Conservation (phyloP, 331 rosid species). For the Quercus tomentella region DNA sequence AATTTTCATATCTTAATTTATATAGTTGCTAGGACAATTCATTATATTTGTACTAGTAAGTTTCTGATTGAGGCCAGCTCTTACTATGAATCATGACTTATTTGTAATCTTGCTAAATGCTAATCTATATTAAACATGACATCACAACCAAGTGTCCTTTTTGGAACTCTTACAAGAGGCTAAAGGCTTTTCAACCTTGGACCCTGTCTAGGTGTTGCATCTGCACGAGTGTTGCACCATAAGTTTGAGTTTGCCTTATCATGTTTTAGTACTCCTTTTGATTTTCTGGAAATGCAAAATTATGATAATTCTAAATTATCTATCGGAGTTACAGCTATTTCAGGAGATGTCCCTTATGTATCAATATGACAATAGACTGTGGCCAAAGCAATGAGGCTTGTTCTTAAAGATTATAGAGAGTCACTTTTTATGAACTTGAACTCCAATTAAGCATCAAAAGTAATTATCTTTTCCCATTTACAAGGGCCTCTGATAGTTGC, state of each 20-base stretch:
- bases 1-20: neutral
- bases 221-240: too few species aligned
- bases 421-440: neutral
- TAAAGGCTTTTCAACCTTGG: too few species aligned
- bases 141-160: neutral
- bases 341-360: neutral
- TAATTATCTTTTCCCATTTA: slow-evolving; percentile 15
- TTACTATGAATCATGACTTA: too few species aligned
- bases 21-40: neutral
- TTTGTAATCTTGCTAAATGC: neutral
- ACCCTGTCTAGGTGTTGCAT: too few species aligned
- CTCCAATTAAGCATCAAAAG: neutral
- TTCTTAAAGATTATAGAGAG: neutral
- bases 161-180: neutral
- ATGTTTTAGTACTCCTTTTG: too few species aligned
- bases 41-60: neutral
- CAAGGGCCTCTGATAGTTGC: neutral
- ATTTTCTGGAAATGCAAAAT: too few species aligned
- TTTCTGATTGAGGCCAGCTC: neutral
- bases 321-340: neutral
- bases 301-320: neutral
- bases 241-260: too few species aligned
- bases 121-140: neutral
- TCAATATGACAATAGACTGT: neutral
- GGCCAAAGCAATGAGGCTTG: neutral